Evolutionary conservation across 441 rosid species (phyloP).

Genomic region (Populus hybrid): DNA sequence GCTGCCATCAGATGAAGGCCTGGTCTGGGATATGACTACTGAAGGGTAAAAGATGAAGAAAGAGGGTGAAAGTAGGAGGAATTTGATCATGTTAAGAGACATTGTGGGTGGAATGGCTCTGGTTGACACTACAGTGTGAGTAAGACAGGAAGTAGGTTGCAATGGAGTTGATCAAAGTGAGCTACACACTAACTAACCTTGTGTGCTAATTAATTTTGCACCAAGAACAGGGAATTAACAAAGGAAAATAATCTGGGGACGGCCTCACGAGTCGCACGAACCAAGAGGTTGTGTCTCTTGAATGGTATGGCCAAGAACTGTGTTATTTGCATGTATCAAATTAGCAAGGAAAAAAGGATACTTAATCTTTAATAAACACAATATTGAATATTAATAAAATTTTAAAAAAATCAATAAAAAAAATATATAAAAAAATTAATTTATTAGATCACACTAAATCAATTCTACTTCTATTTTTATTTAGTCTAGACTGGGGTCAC

Average conservation of each 20-base stretch:
- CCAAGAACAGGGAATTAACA: neutral
- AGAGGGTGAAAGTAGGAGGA: conserved; percentile 16
- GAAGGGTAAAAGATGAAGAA: conserved; percentile 3
- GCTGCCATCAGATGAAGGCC: neutral
- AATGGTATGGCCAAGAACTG: conserved; percentile 4
- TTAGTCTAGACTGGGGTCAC: too few relatives aligned
- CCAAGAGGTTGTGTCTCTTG: conserved; percentile 2
- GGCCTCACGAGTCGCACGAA: neutral
- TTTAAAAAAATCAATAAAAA: too few relatives aligned
- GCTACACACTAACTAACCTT: neutral
- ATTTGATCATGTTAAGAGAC: conserved; percentile 3
- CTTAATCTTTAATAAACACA: too few relatives aligned
- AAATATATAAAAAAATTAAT: too few relatives aligned
- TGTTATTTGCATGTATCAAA: neutral
- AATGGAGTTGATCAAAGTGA: neutral
- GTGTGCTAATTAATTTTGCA: neutral
- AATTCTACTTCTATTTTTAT: too few relatives aligned
- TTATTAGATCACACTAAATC: too few relatives aligned
- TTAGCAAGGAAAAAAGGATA: neutral
- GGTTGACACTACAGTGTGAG: too few relatives aligned
- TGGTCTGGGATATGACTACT: neutral
- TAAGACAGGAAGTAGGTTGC: neutral
- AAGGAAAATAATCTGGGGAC: conserved; percentile 2
- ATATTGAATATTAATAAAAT: too few relatives aligned
- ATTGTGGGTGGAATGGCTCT: neutral